Conservation (phyloP, 768 basidiomycete genomes). For the Floccularia luteovirens region DNA sequence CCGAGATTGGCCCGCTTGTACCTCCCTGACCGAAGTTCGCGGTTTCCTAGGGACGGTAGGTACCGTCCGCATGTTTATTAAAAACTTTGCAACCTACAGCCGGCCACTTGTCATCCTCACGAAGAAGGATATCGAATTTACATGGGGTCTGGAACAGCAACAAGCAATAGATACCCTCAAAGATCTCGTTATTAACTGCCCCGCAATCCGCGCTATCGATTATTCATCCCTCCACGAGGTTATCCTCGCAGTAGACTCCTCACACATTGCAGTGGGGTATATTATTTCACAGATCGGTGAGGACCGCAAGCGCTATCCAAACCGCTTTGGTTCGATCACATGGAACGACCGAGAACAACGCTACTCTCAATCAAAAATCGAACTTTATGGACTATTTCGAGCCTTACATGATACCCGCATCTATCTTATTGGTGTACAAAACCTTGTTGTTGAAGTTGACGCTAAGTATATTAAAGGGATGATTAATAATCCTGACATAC, state of each 20-base stretch:
- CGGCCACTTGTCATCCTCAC: conserved; percentile 12
- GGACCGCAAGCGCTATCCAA: conserved; percentile 8
- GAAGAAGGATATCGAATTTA: conserved; percentile 13
- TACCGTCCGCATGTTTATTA: conserved; percentile 14
- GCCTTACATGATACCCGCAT: background rate
- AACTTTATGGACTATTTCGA: conserved; percentile 11
- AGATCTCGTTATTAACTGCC: conserved; percentile 10
- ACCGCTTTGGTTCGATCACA: conserved; percentile 20
- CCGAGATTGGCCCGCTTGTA: conserved; percentile 15
- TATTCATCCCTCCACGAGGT: conserved; percentile 15
- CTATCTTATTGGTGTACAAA: background rate
- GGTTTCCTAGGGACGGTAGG: conserved; percentile 20
- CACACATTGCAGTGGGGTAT: no score
- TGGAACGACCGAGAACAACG: conserved; percentile 15
- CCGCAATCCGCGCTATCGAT: conserved; percentile 19
- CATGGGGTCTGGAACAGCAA: conserved; percentile 13
- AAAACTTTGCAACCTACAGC: conserved; percentile 12
- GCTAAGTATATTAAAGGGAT: no score
- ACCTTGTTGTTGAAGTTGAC: background rate
- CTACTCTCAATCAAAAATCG: conserved; percentile 13
- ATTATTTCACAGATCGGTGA: conserved; percentile 16
- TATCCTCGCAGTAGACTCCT: conserved; percentile 24
- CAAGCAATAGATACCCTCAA: conserved; percentile 12
- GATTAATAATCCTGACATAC: background rate
- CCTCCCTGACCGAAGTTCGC: conserved; percentile 9